phyloP scores from a whole-genome alignment of 2,329 filamentous ascomycete species.

The Curvularia sp. region DNA sequence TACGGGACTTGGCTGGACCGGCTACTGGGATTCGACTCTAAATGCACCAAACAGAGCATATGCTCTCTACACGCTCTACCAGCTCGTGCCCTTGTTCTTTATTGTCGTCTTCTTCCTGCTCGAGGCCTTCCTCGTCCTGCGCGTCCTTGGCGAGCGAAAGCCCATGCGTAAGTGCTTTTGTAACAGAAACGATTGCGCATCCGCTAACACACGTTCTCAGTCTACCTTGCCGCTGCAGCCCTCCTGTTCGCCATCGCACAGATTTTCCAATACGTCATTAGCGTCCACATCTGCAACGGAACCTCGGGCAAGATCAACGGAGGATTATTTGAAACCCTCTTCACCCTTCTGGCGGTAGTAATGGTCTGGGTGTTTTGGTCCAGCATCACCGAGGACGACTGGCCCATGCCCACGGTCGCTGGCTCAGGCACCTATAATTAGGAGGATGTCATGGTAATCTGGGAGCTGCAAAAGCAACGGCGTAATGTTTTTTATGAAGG shows the following conservation, averaged over 20 bases:
- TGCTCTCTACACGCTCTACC: constrained; percentile 91
- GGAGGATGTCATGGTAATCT: constrained; percentile 12
- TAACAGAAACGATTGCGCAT: background rate
- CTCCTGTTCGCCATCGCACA: constrained; percentile 90
- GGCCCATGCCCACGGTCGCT: constrained; percentile 68
- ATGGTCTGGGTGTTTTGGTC: constrained; percentile 97
- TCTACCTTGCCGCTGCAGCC: constrained; percentile 77
- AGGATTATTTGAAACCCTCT: constrained; percentile 88
- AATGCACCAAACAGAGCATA: constrained; percentile 69
- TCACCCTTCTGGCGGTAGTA: constrained; percentile 83
- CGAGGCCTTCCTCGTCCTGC: constrained; percentile 82
- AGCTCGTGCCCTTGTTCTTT: constrained; percentile 86
- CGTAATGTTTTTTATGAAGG: constrained; percentile 48
- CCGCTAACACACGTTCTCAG: constrained; percentile 45
- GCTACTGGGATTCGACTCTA: constrained; percentile 68
- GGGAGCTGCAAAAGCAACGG: constrained; percentile 31
- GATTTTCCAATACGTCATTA: constrained; percentile 95
- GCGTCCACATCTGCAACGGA: constrained; percentile 85
- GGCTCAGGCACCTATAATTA: constrained; percentile 51
- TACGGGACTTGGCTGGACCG: constrained; percentile 86
- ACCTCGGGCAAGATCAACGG: constrained; percentile 89
- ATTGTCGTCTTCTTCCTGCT: constrained; percentile 86
- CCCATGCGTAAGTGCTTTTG: constrained; percentile 74
- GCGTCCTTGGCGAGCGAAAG: constrained; percentile 83
- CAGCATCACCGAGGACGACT: constrained; percentile 98